Evolutionary conservation across 2,329 filamentous ascomycete species (phyloP), one percentile per base, ranked within the genome.

Genomic region (Mollisia scopiformis): DNA sequence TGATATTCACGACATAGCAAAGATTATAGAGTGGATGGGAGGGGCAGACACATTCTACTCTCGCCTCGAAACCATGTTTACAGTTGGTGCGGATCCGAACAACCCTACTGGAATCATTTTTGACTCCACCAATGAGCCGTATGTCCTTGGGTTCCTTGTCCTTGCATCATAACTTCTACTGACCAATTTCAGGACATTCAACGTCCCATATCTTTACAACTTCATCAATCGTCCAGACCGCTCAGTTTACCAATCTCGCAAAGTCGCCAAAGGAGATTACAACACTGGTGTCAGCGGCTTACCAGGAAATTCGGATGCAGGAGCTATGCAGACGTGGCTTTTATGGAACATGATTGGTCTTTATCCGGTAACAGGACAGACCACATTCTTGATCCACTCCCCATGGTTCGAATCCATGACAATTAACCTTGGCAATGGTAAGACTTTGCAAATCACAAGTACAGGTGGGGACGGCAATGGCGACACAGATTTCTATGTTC

Each of bases 251-350:
- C 80, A 82, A 62, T 84, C 83, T 47, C 83, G 88, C 53, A 77
- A 76, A 57, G 78, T 88, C 49, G 87, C 87, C 30, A 84, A 85
- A 65, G 74, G 77, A 14, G 86, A 84, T 74, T 90, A 89, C 74
- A 78, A 77, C 52, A 77, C 82, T 1, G 82, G 81, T 0, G 76
- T 78, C 0, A 70, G 69, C 7, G 88, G 89, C 0, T 77, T 91
- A 0, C 88, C 88, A 0, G 89, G 89, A 0, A 91, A 91, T 73
- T 86, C 83, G 47, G 89, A 91, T 71, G 87, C 87, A 1, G 89
- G 89, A 6, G 86, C 88, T 14, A 90, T 91, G 88, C 87, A 91
- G 71, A 86, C 83, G 7, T 90, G 87, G 84, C 73, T 89, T 2
- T 74, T 89, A 8, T 91, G 88, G 84, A 85, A 84, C 64, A 88